Evolutionary conservation across 805 yeast species (phyloP), one percentile per base, ranked within the genome.

Genomic region (Priceomyces fermenticarens): DNA sequence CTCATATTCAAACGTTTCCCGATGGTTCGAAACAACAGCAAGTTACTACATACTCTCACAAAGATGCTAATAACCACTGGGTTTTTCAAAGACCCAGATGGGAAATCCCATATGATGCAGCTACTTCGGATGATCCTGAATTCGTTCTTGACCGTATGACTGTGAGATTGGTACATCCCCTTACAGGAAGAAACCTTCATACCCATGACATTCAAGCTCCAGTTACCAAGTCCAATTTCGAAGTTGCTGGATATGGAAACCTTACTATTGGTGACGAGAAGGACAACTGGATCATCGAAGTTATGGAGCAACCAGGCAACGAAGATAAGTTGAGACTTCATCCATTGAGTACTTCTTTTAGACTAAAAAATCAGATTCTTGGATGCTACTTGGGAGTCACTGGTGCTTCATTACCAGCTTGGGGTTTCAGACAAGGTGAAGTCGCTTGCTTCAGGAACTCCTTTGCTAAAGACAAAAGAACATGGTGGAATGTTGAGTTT

Each of bases 361-460:
- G 97, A 63, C 69, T 93, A 51, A 79, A 72, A 54, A 83, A 83
- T 62, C 72, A 72, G 48, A 78, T 61, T 8, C 61, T 88, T 54
- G 85, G 85, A 32, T 95, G 97, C 62, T 90, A 89, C 62, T 69
- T 93, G 57, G 86, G 90, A 49, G 86, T 91, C 10, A 75, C 93
- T 9, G 97, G 97, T 34, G 67, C 71, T 49, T 60, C 78, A 16
- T 81, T 90, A 57, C 99, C 99, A 13, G 81, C 80, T 12, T 93
- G 99, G 99, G 99, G 99, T 14, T 93, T 91, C 77, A 80, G 88
- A 60, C 99, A 93, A 72, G 96, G 96, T 47, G 99, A 93, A 70
- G 91, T 93, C 48, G 83, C 82, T 1, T 93, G 99, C 67, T 63
- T 72, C 60, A 79, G 76, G 50, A 63, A 71, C 46, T 81, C 88